Evolutionary conservation across 2,329 filamentous ascomycete species (phyloP).

Genomic region (Aureobasidium sp.): DNA sequence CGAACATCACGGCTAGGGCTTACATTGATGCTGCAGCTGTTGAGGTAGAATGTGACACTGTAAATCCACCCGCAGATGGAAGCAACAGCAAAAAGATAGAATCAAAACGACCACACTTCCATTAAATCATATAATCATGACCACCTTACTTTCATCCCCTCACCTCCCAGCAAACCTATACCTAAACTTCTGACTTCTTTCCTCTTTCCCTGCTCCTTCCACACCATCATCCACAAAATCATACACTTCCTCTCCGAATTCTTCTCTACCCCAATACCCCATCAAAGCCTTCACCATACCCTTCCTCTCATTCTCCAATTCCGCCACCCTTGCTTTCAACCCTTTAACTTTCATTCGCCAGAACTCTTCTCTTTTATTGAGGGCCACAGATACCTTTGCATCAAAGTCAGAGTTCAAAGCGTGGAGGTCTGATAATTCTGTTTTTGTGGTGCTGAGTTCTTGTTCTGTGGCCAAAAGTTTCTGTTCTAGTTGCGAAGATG

Average conservation of each 20-base stretch:
- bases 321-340: background rate
- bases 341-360: background rate
- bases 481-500: too few species aligned
- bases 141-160: too few species aligned
- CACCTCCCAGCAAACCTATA: conserved; percentile 21
- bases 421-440: conserved; percentile 17
- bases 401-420: conserved; percentile 11
- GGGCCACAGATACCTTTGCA: background rate
- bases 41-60: too few species aligned
- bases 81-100: too few species aligned
- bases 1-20: too few species aligned
- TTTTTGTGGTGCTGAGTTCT: too few species aligned
- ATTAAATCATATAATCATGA: too few species aligned
- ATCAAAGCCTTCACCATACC: conserved; percentile 48
- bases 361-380: background rate
- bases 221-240: background rate
- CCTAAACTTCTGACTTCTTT: conserved; percentile 23
- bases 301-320: conserved; percentile 23
- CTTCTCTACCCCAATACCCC: conserved; percentile 68
- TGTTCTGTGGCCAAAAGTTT: too few species aligned
- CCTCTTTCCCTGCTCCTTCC: too few species aligned
- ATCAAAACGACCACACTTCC: too few species aligned
- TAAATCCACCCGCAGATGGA: too few species aligned
- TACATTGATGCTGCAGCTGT: too few species aligned
- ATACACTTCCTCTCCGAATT: conserved; percentile 19